Conservation (phyloP, 73 alveolate species). For the Urostyla sp. region DNA sequence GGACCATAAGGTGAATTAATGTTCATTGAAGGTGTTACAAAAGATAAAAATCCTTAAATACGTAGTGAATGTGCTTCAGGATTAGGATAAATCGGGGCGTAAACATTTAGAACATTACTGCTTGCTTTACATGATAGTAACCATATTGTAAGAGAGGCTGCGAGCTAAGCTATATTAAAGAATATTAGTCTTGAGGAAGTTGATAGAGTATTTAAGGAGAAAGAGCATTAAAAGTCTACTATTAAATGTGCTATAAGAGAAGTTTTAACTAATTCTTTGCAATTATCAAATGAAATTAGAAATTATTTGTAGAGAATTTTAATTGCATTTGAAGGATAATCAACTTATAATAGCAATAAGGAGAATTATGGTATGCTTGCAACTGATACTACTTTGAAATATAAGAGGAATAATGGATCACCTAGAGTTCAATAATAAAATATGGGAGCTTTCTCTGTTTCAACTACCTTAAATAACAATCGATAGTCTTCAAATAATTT, state of each 20-base stretch:
- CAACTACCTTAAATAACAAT: too few species aligned
- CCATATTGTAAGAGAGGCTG: constrained; percentile 83
- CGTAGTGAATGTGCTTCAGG: constrained; percentile 92
- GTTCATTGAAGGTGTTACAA: constrained; percentile 92
- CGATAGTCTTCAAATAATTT: too few species aligned
- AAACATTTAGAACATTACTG: constrained; percentile 86
- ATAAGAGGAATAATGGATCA: not conserved
- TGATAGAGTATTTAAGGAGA: constrained; percentile 47
- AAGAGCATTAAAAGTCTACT: constrained; percentile 41
- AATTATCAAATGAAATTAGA: not conserved
- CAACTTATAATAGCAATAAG: too few species aligned
- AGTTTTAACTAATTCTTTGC: constrained; percentile 12
- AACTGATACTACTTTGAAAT: not conserved
- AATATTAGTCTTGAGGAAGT: constrained; percentile 36
- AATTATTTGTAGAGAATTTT: not conserved
- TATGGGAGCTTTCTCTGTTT: too few species aligned
- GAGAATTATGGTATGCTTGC: constrained; percentile 9
- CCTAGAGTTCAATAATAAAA: not conserved
- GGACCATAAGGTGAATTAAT: constrained; percentile 95
- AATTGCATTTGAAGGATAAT: too few species aligned
- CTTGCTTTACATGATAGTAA: constrained; percentile 88
- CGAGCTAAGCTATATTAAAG: constrained; percentile 30
- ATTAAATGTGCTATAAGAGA: constrained; percentile 60
- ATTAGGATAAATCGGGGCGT: constrained; percentile 87
- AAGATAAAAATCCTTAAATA: constrained; percentile 84